Base-by-base conservation (phyloP, 176 grass and related monocot species). In the Bolboschoenus planiculmis region DNA sequence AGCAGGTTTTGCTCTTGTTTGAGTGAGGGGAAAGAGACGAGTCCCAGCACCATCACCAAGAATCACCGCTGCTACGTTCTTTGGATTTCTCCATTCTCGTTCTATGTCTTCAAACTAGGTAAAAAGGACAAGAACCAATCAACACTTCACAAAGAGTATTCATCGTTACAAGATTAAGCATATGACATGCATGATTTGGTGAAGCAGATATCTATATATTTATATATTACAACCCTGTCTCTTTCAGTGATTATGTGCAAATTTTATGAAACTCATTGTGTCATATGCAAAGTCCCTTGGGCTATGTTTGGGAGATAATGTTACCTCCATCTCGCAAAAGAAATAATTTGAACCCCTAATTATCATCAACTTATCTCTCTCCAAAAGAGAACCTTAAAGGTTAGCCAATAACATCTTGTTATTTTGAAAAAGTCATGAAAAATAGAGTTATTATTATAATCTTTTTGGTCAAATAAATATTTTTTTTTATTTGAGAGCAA, bases 21-120 rank as follows among this genome's bases (percentile, higher is more conserved):
- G 92, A 67, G 95, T 94, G 27, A 97, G 95, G 29, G 95, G 90
- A 68, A 94, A 94, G 6, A 94, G 95, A 70, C 88, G 89, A 5
- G 88, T 91, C 46, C 95, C 90, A 24, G 88, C 92, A 21, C 92
- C 92, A 83, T 90, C 88, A 35, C 92, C 95, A 15, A 97, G 90
- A 84, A 97, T 90, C 56, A 94, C 84, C 3, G 92, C 92, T 76
- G 90, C 85, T 84, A 92, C 92, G 47, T 85, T 92, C 64, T 57
- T 78, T 18, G 87, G 1, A 70, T 94, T 83, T 78, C 51, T 83
- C 54, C 80, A 60, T 53, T 94, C 87, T 56, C 67, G 39, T 16
- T 57, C 78, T 57, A 85, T 4, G 3, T 94, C 92, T 55, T 85
- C 80, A 54, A 85, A 85, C 95, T 97, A 87, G 13, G 27, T 27